Percentiles rank a stretch among this genome's conserved stretches.
phyloP scores from a whole-genome alignment of 441 rosid species.

The Erodium texanum region DNA sequence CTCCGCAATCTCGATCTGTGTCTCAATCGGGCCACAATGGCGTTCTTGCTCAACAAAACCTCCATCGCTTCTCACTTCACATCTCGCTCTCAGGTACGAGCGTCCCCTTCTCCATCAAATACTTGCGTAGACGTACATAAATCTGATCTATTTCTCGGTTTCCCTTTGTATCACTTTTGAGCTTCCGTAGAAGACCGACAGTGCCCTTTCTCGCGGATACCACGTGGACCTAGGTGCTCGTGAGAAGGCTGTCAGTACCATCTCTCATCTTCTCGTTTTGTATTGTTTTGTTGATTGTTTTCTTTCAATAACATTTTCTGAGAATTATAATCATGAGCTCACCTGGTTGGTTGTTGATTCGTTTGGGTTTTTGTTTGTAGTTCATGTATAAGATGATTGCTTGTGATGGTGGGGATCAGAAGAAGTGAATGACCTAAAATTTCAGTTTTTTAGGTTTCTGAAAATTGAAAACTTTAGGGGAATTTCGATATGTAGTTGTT shows the following conservation, averaged over 20 bases:
- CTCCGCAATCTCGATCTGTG: not conserved
- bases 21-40: slow-evolving; percentile 31
- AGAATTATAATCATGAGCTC: not conserved
- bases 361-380: not conserved
- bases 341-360: not conserved
- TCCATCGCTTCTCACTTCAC: slow-evolving; percentile 45
- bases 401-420: not conserved
- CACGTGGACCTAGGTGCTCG: slow-evolving; percentile 75
- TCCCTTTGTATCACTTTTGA: slow-evolving; percentile 1
- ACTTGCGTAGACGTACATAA: not conserved
- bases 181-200: slow-evolving; percentile 30
- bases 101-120: not conserved
- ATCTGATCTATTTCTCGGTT: slow-evolving; percentile 4
- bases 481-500: not conserved
- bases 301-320: not conserved
- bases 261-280: not conserved
- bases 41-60: slow-evolving; percentile 42
- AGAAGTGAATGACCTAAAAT: not conserved
- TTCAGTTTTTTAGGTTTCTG: not conserved
- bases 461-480: not conserved
- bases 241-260: slow-evolving; percentile 70
- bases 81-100: slow-evolving; percentile 48
- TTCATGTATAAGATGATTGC: not conserved
- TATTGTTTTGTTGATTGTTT: slow-evolving; percentile 1
- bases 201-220: slow-evolving; percentile 41